Conservation (phyloP, 2,329 filamentous ascomycete genomes). For the Alternaria incomplexa region DNA sequence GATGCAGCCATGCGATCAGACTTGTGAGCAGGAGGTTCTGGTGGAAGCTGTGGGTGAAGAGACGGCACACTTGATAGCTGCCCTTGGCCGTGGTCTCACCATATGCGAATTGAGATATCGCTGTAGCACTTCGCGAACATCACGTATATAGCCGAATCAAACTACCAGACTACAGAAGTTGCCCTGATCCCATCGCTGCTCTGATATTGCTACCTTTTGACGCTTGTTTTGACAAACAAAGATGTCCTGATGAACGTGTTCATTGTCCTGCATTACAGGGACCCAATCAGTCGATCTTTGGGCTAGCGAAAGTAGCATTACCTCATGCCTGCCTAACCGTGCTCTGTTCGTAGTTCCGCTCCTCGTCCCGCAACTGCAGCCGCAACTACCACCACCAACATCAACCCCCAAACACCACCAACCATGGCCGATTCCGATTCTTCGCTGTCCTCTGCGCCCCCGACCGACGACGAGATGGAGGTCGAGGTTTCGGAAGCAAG, state of each 20-base stretch:
- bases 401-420: constrained; percentile 29
- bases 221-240: not conserved
- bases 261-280: constrained; percentile 14
- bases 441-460: constrained; percentile 63
- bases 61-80: not conserved
- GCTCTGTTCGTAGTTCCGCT: constrained; percentile 33
- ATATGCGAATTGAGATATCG: not conserved
- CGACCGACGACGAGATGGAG: constrained; percentile 63
- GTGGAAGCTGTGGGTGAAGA: not conserved
- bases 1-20: not conserved
- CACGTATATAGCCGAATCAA: constrained; percentile 1
- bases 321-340: constrained; percentile 45
- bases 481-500: constrained; percentile 32
- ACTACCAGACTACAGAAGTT: not conserved
- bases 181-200: not conserved
- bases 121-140: not conserved
- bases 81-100: not conserved
- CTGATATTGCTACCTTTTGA: not conserved
- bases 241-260: not conserved
- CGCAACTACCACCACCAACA: constrained; percentile 29
- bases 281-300: constrained; percentile 24
- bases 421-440: constrained; percentile 63
- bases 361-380: constrained; percentile 21
- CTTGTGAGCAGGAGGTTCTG: not conserved
- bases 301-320: constrained; percentile 45